phyloP scores from a whole-genome alignment of 2,329 filamentous ascomycete species.

The Paracamarosporium sp. region DNA sequence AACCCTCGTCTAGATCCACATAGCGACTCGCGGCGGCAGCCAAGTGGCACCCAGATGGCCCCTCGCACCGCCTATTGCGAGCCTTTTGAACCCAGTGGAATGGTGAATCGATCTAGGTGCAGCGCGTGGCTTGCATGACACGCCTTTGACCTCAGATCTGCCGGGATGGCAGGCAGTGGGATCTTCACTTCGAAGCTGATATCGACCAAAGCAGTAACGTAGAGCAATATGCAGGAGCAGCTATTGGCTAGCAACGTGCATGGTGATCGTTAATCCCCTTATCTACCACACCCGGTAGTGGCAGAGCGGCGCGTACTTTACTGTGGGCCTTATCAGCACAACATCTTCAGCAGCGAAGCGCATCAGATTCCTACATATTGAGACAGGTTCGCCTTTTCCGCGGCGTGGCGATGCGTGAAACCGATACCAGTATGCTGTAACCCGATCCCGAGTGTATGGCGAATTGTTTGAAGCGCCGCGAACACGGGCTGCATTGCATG shows the following conservation, averaged over 20 bases:
- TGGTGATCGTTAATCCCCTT: constrained; percentile 18
- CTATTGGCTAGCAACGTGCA: constrained; percentile 9
- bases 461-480: background rate
- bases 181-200: constrained; percentile 4
- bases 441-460: background rate
- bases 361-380: constrained; percentile 11
- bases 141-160: background rate
- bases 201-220: background rate
- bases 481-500: background rate
- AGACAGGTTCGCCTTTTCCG: constrained; percentile 19
- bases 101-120: constrained; percentile 12
- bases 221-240: background rate
- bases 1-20: background rate
- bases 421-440: background rate
- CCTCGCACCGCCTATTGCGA: background rate
- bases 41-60: background rate
- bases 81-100: background rate
- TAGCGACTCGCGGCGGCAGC: constrained; percentile 1
- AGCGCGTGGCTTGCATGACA: background rate
- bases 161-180: background rate
- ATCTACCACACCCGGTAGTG: constrained; percentile 19
- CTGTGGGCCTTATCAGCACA: constrained; percentile 24
- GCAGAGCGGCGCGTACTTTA: constrained; percentile 5
- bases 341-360: background rate
- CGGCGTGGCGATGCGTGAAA: constrained; percentile 9